Percentiles rank a stretch among this genome's conserved stretches.
Conservation (phyloP, 768 basidiomycete species). For the Scleroderma citrinum region DNA sequence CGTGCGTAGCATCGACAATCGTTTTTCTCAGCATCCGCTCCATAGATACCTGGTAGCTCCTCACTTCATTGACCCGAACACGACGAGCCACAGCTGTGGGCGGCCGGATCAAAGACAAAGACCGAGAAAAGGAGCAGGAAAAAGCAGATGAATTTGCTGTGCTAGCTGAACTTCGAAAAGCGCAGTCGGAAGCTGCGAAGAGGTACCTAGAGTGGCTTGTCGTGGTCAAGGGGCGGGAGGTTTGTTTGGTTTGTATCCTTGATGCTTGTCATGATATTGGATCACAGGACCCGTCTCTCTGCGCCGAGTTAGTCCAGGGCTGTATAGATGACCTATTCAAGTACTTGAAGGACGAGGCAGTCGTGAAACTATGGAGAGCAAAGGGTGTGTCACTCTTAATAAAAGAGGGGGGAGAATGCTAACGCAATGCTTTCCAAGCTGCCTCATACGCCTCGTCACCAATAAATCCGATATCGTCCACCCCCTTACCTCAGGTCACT, state of each 20-base stretch:
- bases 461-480: not conserved
- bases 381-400: constrained; percentile 42
- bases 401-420: not conserved
- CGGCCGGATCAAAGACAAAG: constrained; percentile 19
- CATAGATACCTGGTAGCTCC: constrained; percentile 9
- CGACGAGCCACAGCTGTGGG: constrained; percentile 15
- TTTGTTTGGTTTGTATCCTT: constrained; percentile 24
- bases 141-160: constrained; percentile 20
- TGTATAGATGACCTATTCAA: constrained; percentile 49
- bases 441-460: constrained; percentile 45
- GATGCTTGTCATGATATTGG: not conserved
- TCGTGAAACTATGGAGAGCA: constrained; percentile 62
- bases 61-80: constrained; percentile 17
- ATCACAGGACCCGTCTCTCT: constrained; percentile 52
- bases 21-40: not conserved
- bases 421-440: constrained; percentile 27
- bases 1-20: constrained; percentile 32
- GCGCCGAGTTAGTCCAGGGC: constrained; percentile 55
- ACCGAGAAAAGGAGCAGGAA: constrained; percentile 18
- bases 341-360: constrained; percentile 43
- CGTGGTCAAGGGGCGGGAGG: constrained; percentile 57
- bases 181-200: constrained; percentile 42
- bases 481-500: constrained; percentile 1
- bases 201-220: constrained; percentile 81
- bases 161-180: constrained; percentile 22